phyloP scores from a whole-genome alignment of 306 rosid species.

The Arachis hypogaea region DNA sequence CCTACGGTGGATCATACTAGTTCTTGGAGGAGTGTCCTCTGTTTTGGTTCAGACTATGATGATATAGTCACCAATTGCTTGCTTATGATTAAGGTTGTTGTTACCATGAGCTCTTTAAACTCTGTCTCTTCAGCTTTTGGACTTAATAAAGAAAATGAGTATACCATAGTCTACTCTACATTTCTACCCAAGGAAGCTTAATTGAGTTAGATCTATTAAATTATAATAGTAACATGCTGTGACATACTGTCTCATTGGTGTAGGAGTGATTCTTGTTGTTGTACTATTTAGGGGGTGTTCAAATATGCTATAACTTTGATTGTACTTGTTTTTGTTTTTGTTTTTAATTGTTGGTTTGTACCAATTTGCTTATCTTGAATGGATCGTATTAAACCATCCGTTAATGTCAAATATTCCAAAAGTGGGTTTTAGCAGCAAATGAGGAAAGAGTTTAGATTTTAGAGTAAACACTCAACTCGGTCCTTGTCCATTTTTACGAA shows the following conservation, averaged over 20 bases:
- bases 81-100: background rate
- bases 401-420: background rate
- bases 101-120: no score
- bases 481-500: no score
- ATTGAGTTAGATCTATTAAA: no score
- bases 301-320: no score
- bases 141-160: background rate
- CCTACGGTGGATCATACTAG: background rate
- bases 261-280: background rate
- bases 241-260: background rate
- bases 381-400: background rate
- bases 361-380: background rate
- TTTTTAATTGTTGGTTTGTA: background rate
- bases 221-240: no score
- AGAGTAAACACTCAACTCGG: no score
- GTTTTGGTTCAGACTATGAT: background rate
- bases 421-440: background rate
- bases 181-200: no score
- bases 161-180: no score
- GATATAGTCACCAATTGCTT: background rate
- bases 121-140: no score
- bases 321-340: no score
- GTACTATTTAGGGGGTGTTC: background rate
- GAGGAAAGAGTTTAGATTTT: background rate
- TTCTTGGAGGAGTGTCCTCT: slow-evolving; percentile 6